Conservation (phyloP, 192 early-diverging fungal species). For the Coemansia sp. region DNA sequence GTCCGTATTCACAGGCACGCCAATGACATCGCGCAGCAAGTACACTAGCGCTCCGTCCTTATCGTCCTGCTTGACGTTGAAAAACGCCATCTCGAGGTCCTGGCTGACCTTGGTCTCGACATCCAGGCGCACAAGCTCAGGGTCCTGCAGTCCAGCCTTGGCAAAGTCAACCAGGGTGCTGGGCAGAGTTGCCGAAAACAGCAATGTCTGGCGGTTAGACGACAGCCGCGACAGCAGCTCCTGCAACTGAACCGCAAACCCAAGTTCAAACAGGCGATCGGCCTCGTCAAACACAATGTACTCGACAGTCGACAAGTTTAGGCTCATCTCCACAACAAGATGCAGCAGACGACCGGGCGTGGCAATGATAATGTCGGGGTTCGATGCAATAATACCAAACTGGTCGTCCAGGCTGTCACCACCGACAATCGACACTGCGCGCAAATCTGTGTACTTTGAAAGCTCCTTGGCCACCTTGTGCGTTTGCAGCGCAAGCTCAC, state of each 20-base stretch:
- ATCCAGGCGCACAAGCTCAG: constrained; percentile 89
- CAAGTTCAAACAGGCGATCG: constrained; percentile 97
- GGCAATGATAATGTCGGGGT: constrained; percentile 90
- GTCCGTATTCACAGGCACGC: constrained; percentile 58
- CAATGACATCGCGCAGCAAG: constrained; percentile 75
- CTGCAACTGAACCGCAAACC: constrained; percentile 91
- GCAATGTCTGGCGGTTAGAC: constrained; percentile 79
- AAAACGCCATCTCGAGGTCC: constrained; percentile 96
- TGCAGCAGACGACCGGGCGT: constrained; percentile 84
- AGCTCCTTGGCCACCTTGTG: constrained; percentile 92
- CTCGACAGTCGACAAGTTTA: constrained; percentile 85
- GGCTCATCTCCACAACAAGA: constrained; percentile 82
- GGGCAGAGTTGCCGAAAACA: constrained; percentile 97
- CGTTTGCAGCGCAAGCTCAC: constrained; percentile 96
- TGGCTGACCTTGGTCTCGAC: constrained; percentile 91
- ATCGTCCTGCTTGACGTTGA: constrained; percentile 77
- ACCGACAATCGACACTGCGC: constrained; percentile 86
- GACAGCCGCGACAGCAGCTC: constrained; percentile 88
- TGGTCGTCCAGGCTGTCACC: constrained; percentile 98
- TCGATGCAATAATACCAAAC: constrained; percentile 86
- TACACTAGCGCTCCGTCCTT: constrained; percentile 91
- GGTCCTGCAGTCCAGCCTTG: constrained; percentile 92
- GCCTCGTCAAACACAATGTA: constrained; percentile 99
- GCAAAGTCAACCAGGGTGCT: constrained; percentile 94
- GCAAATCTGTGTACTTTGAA: constrained; percentile 88